Conservation (phyloP, 2,329 filamentous ascomycete species). For the Pyrenophora graminea region DNA sequence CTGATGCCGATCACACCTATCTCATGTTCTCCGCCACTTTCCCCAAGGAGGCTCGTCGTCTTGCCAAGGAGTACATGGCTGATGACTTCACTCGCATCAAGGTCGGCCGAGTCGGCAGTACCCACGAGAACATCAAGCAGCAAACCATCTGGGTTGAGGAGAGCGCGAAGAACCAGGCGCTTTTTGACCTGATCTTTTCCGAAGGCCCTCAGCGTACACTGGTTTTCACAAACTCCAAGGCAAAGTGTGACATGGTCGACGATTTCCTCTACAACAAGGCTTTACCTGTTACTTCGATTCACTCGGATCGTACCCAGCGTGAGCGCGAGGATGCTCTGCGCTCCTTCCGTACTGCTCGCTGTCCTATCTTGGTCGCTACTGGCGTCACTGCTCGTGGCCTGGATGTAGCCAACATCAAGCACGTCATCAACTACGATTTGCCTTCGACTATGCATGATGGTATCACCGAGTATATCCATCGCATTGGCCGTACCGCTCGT, state of each 20-base stretch:
- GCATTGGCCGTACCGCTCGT: conserved; percentile 92
- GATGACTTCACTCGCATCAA: conserved; percentile 77
- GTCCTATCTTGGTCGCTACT: conserved; percentile 83
- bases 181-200: conserved; percentile 73
- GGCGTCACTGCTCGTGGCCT: conserved; percentile 86
- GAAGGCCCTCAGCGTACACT: conserved; percentile 77
- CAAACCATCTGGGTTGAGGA: conserved; percentile 69
- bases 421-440: conserved; percentile 93
- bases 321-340: conserved; percentile 93
- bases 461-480: conserved; percentile 90
- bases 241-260: conserved; percentile 79
- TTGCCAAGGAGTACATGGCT: conserved; percentile 77
- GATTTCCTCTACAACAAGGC: conserved; percentile 82
- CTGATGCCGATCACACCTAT: conserved; percentile 69
- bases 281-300: conserved; percentile 85
- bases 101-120: conserved; percentile 83
- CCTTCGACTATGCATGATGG: conserved; percentile 77
- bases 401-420: conserved; percentile 82
- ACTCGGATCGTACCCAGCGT: conserved; percentile 81
- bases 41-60: conserved; percentile 73
- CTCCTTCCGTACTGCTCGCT: conserved; percentile 74
- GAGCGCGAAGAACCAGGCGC: conserved; percentile 67
- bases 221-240: conserved; percentile 86
- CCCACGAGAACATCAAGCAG: conserved; percentile 82
- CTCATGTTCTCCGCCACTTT: conserved; percentile 97